Percentiles rank a stretch among this genome's conserved stretches.
Conservation (phyloP, 164 flowering plant genomes). For the Stephania cephalantha region DNA sequence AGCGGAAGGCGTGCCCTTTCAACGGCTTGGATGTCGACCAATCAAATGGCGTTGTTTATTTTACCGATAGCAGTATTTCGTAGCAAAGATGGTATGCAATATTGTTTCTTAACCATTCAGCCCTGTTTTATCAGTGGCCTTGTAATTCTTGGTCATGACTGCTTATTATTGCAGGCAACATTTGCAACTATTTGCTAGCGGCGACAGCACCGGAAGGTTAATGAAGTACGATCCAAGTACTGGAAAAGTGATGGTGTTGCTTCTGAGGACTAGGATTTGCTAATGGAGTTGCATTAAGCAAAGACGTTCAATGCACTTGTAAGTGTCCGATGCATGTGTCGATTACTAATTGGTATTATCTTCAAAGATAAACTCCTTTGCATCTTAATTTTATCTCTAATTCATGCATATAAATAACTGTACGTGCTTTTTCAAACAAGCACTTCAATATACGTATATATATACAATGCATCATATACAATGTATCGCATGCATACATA, state of each 20-base stretch:
- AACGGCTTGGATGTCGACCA: conserved; percentile 22
- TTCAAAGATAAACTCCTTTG: too few species aligned
- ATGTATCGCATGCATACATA: too few species aligned
- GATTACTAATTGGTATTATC: too few species aligned
- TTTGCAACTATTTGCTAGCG: not conserved
- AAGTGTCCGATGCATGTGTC: too few species aligned
- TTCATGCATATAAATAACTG: too few species aligned
- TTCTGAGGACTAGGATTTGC: conserved; percentile 18
- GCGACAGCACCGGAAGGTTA: conserved; percentile 28
- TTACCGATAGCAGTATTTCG: conserved; percentile 22
- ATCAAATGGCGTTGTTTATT: conserved; percentile 15
- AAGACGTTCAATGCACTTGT: not conserved
- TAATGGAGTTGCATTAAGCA: conserved; percentile 27
- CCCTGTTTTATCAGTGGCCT: not conserved
- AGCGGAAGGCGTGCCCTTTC: conserved; percentile 18
- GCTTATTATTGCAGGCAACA: not conserved
- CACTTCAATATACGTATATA: too few species aligned
- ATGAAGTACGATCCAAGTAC: conserved; percentile 23
- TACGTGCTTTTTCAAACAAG: too few species aligned
- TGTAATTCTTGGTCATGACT: not conserved
- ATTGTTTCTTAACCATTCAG: not conserved
- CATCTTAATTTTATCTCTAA: too few species aligned
- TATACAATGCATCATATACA: too few species aligned
- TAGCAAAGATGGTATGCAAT: conserved; percentile 11
- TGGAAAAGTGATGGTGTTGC: conserved; percentile 21